Base-by-base conservation (phyloP, 176 grass and related monocot genomes). In the Oryza meyeriana region DNA sequence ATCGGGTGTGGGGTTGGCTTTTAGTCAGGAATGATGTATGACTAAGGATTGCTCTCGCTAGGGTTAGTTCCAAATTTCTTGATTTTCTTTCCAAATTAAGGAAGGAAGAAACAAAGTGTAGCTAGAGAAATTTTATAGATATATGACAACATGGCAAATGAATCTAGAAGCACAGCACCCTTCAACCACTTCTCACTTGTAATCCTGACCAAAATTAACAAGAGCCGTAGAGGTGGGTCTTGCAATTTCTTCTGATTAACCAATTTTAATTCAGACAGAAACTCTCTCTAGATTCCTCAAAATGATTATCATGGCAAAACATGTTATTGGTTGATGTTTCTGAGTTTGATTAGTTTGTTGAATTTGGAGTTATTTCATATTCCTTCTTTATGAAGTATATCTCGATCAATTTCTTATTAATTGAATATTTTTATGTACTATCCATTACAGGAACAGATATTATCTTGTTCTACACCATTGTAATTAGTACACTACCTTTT, bases 11-110 rank as follows among this genome's bases (percentile, higher is more conserved):
- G 6, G 50, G 30, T 34, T 32, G 30, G 16, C 14, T 77, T 2
- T 17, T 62, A 22, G 36, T 71, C 34, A 61, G 62, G 26, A 38
- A 31, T 25, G 68, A 63, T 59, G 42, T 42, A 20, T 22, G 11
- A 32, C 28, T 45, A 10, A 32, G 55, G 55, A 59, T 59, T 25
- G 9, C 55, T 59, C 12, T 76, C 1, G 34, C 20, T 79, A 59
- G 67, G 86, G 74, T 55, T 88, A 65, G 66, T 22, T n/a, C 10
- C 27, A n/a, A 59, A 63, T 22, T 36, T 61, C 29, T 12, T 6
- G 34, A 26, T 59, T 28, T 24, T 0, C 10, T 22, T 45, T 29
- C 14, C 3, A 17, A 10, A 9, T 11, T 9, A 59, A 10, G 55
- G n/a, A n/a, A n/a, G n/a, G 22, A 25, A 59, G 55, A 59, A 4